These are phyloP conservation scores for Phyllosticta paracitricarpa DNA, from an alignment of 2,329 filamentous ascomycete species.

Conservation along the genomic window DNA sequence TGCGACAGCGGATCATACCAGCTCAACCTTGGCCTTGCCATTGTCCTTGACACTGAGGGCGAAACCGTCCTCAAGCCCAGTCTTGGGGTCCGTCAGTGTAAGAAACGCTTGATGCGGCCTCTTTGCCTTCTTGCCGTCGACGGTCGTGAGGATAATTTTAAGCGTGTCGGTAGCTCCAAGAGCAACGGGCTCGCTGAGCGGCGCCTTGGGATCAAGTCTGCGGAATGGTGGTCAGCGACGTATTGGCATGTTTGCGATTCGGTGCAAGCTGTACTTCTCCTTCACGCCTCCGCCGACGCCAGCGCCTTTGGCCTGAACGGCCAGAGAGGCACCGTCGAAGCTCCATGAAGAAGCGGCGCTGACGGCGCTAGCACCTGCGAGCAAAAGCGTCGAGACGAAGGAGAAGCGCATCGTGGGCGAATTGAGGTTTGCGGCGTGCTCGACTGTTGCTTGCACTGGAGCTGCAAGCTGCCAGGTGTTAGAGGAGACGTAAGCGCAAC, in stretches of 20 bases:
- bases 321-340: slow-evolving; percentile 63
- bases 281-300: slow-evolving; percentile 43
- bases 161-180: slow-evolving; percentile 62
- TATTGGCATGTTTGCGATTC: neutral
- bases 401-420: slow-evolving; percentile 17
- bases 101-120: slow-evolving; percentile 92
- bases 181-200: slow-evolving; percentile 53
- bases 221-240: neutral
- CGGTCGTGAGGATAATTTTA: slow-evolving; percentile 72
- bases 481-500: slow-evolving; percentile 5
- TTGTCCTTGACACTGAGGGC: slow-evolving; percentile 74
- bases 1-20: slow-evolving; percentile 50
- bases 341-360: slow-evolving; percentile 53
- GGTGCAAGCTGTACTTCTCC: slow-evolving; percentile 48
- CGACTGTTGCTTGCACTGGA: slow-evolving; percentile 1
- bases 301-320: slow-evolving; percentile 51
- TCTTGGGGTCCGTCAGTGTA: slow-evolving; percentile 61
- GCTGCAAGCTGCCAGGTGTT: slow-evolving; percentile 1
- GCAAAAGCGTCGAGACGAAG: slow-evolving; percentile 32
- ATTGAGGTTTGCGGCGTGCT: neutral
- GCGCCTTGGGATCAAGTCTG: slow-evolving; percentile 40
- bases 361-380: slow-evolving; percentile 31
- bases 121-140: slow-evolving; percentile 68
- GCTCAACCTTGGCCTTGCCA: slow-evolving; percentile 74
- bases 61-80: slow-evolving; percentile 79